Conservation (phyloP, 495 filamentous ascomycete species). For the Aspergillus steynii region DNA sequence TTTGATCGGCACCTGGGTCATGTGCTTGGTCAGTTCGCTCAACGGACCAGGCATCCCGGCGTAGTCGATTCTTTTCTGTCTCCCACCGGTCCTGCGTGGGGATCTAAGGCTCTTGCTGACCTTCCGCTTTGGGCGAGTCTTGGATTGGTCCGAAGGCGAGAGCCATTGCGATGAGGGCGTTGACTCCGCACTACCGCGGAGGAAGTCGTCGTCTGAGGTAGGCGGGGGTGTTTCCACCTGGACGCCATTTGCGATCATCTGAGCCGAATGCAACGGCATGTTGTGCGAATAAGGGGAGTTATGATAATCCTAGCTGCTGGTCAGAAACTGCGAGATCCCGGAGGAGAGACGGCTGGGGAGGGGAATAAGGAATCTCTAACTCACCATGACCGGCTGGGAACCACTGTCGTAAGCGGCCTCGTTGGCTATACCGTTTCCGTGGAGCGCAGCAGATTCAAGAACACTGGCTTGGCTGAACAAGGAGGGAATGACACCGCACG, state of each 20-base stretch:
- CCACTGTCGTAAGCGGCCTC: slow-evolving; percentile 10
- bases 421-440: not conserved
- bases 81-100: slow-evolving; percentile 13
- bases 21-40: slow-evolving; percentile 72
- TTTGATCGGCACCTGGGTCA: slow-evolving; percentile 61
- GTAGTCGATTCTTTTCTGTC: slow-evolving; percentile 1
- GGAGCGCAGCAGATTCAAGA: slow-evolving; percentile 2
- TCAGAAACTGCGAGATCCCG: not conserved
- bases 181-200: slow-evolving; percentile 14
- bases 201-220: slow-evolving; percentile 20
- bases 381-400: slow-evolving; percentile 15
- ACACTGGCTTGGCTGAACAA: slow-evolving; percentile 12
- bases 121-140: slow-evolving; percentile 5
- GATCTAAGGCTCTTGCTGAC: slow-evolving; percentile 9
- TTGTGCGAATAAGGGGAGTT: not conserved
- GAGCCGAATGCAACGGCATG: slow-evolving; percentile 1
- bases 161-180: slow-evolving; percentile 12
- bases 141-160: slow-evolving; percentile 12
- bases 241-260: slow-evolving; percentile 17
- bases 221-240: slow-evolving; percentile 32
- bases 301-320: not conserved
- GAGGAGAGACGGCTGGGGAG: not conserved
- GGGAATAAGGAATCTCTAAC: not conserved
- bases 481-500: slow-evolving; percentile 15
- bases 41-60: slow-evolving; percentile 53